These are phyloP conservation scores for Lycium barbarum DNA, from an alignment of 257 asterid species.

Conservation along the genomic window DNA sequence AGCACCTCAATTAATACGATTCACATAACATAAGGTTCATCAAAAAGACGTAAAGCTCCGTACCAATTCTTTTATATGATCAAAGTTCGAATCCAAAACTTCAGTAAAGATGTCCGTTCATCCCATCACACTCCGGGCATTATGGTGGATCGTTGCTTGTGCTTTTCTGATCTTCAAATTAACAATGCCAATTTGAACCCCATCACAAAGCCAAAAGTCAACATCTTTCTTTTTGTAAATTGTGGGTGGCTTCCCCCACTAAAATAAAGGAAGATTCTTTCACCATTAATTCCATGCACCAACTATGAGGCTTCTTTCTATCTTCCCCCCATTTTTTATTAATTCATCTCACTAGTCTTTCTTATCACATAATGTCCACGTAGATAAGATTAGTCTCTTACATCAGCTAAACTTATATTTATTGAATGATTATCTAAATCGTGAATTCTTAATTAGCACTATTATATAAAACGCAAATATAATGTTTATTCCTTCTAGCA, in stretches of 20 bases:
- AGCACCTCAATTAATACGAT: no score
- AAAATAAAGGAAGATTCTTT: conserved; percentile 23
- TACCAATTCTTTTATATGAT: no score
- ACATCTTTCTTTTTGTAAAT: neutral
- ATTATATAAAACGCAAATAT: neutral
- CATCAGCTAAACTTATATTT: neutral
- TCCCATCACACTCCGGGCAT: no score
- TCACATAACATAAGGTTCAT: no score
- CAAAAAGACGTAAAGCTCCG: no score
- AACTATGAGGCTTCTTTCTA: neutral
- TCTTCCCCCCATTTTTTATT: no score
- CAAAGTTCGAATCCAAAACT: no score
- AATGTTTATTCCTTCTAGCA: no score
- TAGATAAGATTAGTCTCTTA: conserved; percentile 19
- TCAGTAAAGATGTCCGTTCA: no score
- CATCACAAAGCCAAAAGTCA: neutral
- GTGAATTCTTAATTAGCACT: neutral
- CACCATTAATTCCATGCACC: conserved; percentile 5
- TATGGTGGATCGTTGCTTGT: neutral
- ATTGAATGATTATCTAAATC: neutral
- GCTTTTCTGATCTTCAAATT: neutral
- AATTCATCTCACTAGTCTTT: neutral
- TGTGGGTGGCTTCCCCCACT: conserved; percentile 1
- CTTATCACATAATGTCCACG: neutral
- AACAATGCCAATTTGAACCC: neutral